Percentiles rank a stretch among this genome's conserved stretches.
Conservation (phyloP, 2,329 filamentous ascomycete genomes). For the Exserohilum turcica region DNA sequence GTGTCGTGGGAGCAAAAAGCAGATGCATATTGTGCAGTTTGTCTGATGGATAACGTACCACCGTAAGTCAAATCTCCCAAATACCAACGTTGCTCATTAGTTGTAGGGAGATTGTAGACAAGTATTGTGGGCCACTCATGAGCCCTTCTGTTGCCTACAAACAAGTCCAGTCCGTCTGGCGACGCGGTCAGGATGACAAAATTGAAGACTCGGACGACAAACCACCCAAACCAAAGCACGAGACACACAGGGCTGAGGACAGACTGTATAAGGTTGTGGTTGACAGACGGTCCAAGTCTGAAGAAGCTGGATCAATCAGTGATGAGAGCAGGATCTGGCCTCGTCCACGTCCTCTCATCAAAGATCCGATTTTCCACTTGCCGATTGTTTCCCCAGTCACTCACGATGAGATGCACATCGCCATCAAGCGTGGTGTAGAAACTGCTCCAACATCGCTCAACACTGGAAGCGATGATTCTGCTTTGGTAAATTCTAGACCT, state of each 20-base stretch:
- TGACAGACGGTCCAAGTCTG: background rate
- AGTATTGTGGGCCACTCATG: background rate
- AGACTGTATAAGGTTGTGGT: background rate
- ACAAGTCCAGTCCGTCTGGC: background rate
- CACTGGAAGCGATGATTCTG: too few relatives aligned
- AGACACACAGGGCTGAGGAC: background rate
- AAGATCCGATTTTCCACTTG: background rate
- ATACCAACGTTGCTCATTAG: background rate
- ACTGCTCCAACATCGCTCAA: too few relatives aligned
- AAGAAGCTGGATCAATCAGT: background rate
- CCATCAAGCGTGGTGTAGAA: background rate
- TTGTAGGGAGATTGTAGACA: background rate
- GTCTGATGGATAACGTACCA: background rate
- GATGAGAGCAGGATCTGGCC: background rate
- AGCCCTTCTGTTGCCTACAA: background rate
- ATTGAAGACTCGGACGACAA: background rate
- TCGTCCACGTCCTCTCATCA: background rate
- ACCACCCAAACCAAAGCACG: background rate
- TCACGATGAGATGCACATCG: background rate
- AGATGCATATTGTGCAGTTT: background rate
- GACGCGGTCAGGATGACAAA: background rate
- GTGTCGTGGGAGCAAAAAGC: background rate
- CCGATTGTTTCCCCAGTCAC: background rate
- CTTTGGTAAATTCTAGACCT: too few relatives aligned
- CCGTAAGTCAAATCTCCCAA: background rate